A percentile compares a stretch with the other conserved stretches of the same genome.
Evolutionary conservation across 148 eudicot species (phyloP).

Genomic region (Cornus controversa): DNA sequence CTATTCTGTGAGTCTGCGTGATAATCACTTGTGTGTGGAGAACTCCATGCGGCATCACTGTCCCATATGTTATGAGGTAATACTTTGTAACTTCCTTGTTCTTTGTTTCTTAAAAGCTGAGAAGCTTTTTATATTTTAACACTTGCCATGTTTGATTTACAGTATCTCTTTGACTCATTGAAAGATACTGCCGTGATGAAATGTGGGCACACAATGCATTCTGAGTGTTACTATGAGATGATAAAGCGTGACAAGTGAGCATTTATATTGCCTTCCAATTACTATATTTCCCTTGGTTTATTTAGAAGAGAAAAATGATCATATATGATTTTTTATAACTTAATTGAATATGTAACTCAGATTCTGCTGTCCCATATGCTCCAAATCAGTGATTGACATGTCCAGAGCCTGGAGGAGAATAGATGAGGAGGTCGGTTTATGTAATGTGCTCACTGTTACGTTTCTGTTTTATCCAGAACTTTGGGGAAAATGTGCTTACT

Average conservation of each 20-base stretch:
- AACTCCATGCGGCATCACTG: slow-evolving; percentile 96
- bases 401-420: slow-evolving; percentile 73
- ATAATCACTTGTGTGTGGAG: slow-evolving; percentile 84
- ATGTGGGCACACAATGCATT: slow-evolving; percentile 98
- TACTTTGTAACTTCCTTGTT: neutral
- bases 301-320: neutral
- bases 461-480: neutral
- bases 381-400: slow-evolving; percentile 83
- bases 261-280: neutral
- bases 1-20: slow-evolving; percentile 64
- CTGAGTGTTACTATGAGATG: slow-evolving; percentile 86
- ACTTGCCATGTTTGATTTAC: slow-evolving; percentile 14
- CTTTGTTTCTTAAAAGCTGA: slow-evolving; percentile 7
- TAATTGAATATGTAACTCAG: slow-evolving; percentile 30
- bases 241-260: slow-evolving; percentile 88
- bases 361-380: slow-evolving; percentile 92
- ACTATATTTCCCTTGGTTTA: neutral
- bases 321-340: slow-evolving; percentile 1
- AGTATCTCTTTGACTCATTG: slow-evolving; percentile 95
- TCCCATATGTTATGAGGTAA: slow-evolving; percentile 94
- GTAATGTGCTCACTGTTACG: neutral
- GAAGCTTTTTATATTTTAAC: neutral
- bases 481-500: neutral
- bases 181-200: slow-evolving; percentile 82
- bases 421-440: slow-evolving; percentile 74